phyloP scores from a whole-genome alignment of 345 rosid species.

The Arabidopsis arenosa region DNA sequence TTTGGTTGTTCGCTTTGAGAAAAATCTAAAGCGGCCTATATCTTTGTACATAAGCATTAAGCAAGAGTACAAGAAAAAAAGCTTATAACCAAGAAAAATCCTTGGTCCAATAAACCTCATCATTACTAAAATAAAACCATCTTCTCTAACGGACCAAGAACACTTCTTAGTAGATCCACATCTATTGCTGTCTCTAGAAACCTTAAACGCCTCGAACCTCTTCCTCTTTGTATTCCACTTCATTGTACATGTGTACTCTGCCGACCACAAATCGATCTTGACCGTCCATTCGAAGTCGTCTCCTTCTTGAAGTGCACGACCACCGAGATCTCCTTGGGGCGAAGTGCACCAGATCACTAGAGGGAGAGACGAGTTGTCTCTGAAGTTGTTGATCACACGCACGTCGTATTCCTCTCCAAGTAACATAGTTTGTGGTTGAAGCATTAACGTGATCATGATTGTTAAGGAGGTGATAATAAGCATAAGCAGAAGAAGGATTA shows the following conservation, averaged over 20 bases:
- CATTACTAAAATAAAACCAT: slow-evolving; percentile 83
- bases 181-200: slow-evolving; percentile 58
- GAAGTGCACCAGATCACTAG: slow-evolving; percentile 89
- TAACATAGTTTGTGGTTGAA: slow-evolving; percentile 47
- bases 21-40: no score
- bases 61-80: neutral
- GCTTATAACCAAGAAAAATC: slow-evolving; percentile 69
- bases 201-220: slow-evolving; percentile 70
- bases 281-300: slow-evolving; percentile 84
- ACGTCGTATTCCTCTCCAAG: slow-evolving; percentile 61
- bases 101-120: slow-evolving; percentile 82
- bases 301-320: slow-evolving; percentile 93
- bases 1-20: no score
- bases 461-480: slow-evolving; percentile 36
- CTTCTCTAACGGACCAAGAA: slow-evolving; percentile 87
- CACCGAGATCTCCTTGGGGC: slow-evolving; percentile 70
- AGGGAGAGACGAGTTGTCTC: slow-evolving; percentile 83
- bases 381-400: slow-evolving; percentile 83
- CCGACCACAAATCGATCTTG: slow-evolving; percentile 55
- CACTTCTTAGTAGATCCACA: slow-evolving; percentile 72
- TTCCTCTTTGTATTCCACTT: slow-evolving; percentile 71
- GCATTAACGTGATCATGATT: slow-evolving; percentile 44
- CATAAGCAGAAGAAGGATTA: slow-evolving; percentile 38
- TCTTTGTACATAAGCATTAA: no score
- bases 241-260: slow-evolving; percentile 65